Base-by-base conservation (phyloP, 2,329 filamentous ascomycete genomes). In the Hypoxylon sp. region DNA sequence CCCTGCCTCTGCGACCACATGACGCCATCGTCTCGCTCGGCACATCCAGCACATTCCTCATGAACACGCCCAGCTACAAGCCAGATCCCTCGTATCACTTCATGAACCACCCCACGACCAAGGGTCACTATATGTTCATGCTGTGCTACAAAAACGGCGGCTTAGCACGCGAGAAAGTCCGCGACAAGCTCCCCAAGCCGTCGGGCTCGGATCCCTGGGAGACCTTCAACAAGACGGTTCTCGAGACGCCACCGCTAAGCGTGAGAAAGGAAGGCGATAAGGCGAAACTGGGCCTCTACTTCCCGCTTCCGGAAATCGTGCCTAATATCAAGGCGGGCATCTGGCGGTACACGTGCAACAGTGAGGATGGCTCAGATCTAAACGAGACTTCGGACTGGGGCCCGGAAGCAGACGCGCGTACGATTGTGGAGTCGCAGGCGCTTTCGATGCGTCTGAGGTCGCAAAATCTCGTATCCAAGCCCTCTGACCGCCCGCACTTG, bases 131-230 rank as follows among this genome's bases (percentile, higher is more conserved):
- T 86, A 98, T 99, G 96, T 98, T 99, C 82, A 99, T 99, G 96
- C 89, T 99, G 36, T 99, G 96, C 86, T 99, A 98, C 85, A 98
- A 98, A 82, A 99, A 99, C 81, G 96, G 96, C 73, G 94, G 94
- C 1, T 89, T 98, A 1, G 95, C 96, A 1, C 91, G 96, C 48
- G 96, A 99, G 79, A 90, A 92, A 75, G 89, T 98, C 68, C 91
- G 96, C 60, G 93, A 99, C 77, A 85, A 88, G 0, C 88, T 98
- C 57, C 91, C 93, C 43, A 79, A 82, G 21, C 80, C 81, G 25
- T 79, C 83, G 9, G 78, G 80, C 30, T 72, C 80, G 3, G 85
- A 90, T 61, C 83, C 85, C 10, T 99, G 96, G 96, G 87, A 88
- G 55, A 85, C 80, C 56, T 99, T 98, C 85, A 96, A 98, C 84